Conservation (phyloP, 805 yeast genomes). For the Metschnikowia anglica region DNA sequence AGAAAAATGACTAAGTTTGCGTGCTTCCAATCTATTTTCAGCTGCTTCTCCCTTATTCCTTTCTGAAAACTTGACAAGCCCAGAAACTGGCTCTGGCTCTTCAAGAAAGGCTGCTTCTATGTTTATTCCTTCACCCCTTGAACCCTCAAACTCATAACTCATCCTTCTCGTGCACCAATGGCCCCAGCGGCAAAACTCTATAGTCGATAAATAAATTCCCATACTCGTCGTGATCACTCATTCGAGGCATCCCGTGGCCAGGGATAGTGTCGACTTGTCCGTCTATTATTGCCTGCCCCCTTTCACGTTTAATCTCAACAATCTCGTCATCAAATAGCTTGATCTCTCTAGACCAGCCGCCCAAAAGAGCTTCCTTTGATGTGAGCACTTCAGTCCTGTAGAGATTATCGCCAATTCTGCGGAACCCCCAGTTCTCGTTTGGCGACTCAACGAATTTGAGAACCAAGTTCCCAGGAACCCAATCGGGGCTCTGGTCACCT, state of each 20-base stretch:
- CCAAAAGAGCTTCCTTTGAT: conserved; percentile 66
- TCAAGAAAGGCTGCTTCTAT: no score
- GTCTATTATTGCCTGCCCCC: conserved; percentile 52
- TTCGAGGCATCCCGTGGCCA: conserved; percentile 85
- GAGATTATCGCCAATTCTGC: conserved; percentile 71
- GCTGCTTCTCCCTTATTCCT: neutral
- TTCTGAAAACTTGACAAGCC: no score
- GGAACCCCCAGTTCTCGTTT: conserved; percentile 70
- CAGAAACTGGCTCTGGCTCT: no score
- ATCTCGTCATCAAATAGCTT: conserved; percentile 61
- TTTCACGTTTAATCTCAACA: conserved; percentile 45
- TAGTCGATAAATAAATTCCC: conserved; percentile 27
- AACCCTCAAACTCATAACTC: conserved; percentile 16
- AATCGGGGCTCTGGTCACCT: conserved; percentile 82
- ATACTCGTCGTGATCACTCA: conserved; percentile 43
- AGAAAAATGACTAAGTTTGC: conserved; percentile 7
- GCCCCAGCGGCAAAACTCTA: conserved; percentile 18
- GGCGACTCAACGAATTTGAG: conserved; percentile 59
- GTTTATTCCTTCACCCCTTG: no score
- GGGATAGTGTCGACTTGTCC: conserved; percentile 72
- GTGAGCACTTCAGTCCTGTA: conserved; percentile 80
- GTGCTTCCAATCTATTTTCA: neutral
- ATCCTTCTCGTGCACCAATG: conserved; percentile 11
- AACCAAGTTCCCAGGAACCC: conserved; percentile 75
- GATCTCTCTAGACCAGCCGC: conserved; percentile 77